A percentile compares a stretch with the other conserved stretches of the same genome.
Evolutionary conservation across 2,329 filamentous ascomycete species (phyloP).

Genomic region (Colletotrichum filicis): DNA sequence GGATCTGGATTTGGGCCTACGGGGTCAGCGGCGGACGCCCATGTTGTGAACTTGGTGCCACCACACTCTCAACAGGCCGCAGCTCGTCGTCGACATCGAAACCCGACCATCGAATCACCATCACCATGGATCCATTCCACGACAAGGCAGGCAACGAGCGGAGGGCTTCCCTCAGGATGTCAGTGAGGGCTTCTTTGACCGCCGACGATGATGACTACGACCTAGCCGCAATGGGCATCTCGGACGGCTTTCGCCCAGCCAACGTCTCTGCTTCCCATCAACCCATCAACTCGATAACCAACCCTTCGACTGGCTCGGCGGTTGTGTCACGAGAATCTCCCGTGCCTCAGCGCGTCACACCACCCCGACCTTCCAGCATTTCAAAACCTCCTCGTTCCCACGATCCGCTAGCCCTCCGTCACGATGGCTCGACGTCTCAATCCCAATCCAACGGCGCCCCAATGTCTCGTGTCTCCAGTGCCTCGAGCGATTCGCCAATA

Average conservation of each 20-base stretch:
- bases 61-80: constrained; percentile 2
- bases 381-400: constrained; percentile 61
- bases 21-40: constrained; percentile 26
- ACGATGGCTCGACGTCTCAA: constrained; percentile 56
- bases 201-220: constrained; percentile 59
- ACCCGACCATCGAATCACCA: constrained; percentile 8
- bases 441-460: constrained; percentile 6
- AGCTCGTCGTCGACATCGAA: constrained; percentile 16
- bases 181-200: constrained; percentile 45
- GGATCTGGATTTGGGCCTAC: constrained; percentile 30
- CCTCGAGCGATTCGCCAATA: constrained; percentile 50
- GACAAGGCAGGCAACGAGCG: constrained; percentile 53
- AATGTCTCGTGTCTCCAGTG: constrained; percentile 41
- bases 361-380: constrained; percentile 63
- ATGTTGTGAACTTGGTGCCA: constrained; percentile 31
- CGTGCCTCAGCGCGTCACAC: constrained; percentile 35
- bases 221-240: constrained; percentile 60
- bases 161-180: constrained; percentile 54
- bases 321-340: constrained; percentile 26
- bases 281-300: constrained; percentile 39
- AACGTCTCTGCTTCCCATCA: constrained; percentile 39
- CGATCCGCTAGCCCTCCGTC: constrained; percentile 62
- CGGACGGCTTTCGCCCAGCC: constrained; percentile 62
- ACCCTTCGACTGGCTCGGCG: constrained; percentile 37
- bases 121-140: constrained; percentile 53